Evolutionary conservation across 192 early-diverging fungal species (phyloP).

Genomic region (Thamnidium elegans): DNA sequence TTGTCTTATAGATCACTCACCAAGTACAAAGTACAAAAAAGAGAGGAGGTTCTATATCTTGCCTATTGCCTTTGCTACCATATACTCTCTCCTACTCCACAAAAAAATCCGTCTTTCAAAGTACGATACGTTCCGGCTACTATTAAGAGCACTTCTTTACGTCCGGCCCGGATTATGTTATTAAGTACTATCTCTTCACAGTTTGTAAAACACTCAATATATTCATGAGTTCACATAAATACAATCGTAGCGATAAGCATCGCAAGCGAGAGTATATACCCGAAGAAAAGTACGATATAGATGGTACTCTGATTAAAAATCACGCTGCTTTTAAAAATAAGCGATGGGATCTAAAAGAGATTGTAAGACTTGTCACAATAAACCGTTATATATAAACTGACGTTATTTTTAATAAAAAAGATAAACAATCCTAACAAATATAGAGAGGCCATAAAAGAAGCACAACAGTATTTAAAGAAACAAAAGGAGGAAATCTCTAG

Average conservation of each 20-base stretch:
- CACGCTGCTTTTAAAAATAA: constrained; percentile 8
- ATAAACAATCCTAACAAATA: constrained; percentile 17
- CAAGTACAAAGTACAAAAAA: constrained; percentile 25
- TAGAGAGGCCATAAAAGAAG: constrained; percentile 22
- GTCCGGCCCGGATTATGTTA: too few relatives aligned
- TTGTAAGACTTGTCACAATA: constrained; percentile 19
- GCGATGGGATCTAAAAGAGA: constrained; percentile 33
- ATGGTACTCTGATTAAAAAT: constrained; percentile 18
- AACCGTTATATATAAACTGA: not conserved
- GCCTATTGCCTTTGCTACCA: not conserved
- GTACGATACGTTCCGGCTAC: too few relatives aligned
- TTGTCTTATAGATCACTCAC: not conserved
- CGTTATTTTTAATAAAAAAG: not conserved
- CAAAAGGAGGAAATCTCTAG: not conserved
- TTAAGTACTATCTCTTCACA: not conserved
- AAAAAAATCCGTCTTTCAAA: too few relatives aligned
- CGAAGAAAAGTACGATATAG: constrained; percentile 20
- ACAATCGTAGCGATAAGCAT: too few relatives aligned
- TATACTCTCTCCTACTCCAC: too few relatives aligned
- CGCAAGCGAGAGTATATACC: constrained; percentile 12
- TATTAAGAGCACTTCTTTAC: too few relatives aligned
- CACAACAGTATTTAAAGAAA: constrained; percentile 29
- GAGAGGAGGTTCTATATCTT: constrained; percentile 16
- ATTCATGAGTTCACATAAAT: not conserved
- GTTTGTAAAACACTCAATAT: not conserved